Evolutionary conservation across 106 monocot species (phyloP).

Genomic region (Platanthera zijinensis): DNA sequence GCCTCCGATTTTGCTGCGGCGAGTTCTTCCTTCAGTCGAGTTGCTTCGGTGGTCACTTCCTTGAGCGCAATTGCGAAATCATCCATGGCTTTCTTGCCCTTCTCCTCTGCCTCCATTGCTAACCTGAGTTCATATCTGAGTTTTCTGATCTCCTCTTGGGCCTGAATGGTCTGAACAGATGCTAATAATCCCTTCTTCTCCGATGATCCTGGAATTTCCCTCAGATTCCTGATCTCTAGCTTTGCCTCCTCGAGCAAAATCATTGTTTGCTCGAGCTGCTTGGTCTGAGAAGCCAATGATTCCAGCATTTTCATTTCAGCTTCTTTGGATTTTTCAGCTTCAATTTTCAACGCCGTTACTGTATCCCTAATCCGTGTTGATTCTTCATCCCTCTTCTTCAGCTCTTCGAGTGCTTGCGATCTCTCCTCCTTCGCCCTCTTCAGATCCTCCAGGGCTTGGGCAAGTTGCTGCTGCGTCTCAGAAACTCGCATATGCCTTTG

Average conservation of each 20-base stretch:
- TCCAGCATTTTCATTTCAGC: slow-evolving; percentile 79
- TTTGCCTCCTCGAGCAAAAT: slow-evolving; percentile 78
- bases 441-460: not conserved
- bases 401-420: slow-evolving; percentile 29
- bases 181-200: slow-evolving; percentile 13
- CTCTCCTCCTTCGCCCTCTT: slow-evolving; percentile 13
- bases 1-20: slow-evolving; percentile 2
- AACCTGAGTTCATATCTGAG: slow-evolving; percentile 32
- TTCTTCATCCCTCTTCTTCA: slow-evolving; percentile 40
- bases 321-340: slow-evolving; percentile 56
- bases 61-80: slow-evolving; percentile 41
- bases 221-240: slow-evolving; percentile 47
- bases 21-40: slow-evolving; percentile 12
- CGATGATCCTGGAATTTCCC: slow-evolving; percentile 18
- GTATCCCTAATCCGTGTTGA: slow-evolving; percentile 24
- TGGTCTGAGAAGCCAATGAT: slow-evolving; percentile 57
- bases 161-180: not conserved
- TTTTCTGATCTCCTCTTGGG: slow-evolving; percentile 22
- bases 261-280: slow-evolving; percentile 66
- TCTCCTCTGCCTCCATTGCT: slow-evolving; percentile 49
- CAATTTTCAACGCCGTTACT: slow-evolving; percentile 17
- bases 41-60: slow-evolving; percentile 51
- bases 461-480: slow-evolving; percentile 6
- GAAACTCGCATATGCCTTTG: not conserved
- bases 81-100: slow-evolving; percentile 57